These are phyloP conservation scores for Yueomyces sinensis DNA, from an alignment of 805 yeast genomes.

Conservation along the genomic window DNA sequence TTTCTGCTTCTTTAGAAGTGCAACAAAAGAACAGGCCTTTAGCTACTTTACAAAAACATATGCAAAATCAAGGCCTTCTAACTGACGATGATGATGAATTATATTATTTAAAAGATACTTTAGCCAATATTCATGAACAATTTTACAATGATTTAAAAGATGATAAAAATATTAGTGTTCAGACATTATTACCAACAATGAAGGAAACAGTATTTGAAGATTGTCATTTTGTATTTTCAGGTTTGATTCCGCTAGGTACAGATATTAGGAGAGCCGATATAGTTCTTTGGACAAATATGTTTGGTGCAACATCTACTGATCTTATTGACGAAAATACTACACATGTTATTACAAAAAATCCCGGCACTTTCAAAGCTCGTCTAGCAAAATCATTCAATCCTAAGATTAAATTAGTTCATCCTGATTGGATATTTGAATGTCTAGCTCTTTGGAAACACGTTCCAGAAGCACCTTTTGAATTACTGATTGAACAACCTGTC, in stretches of 20 bases:
- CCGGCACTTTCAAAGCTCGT: constrained; percentile 74
- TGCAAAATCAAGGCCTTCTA: constrained; percentile 41
- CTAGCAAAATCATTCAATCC: constrained; percentile 57
- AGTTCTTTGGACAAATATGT: constrained; percentile 82
- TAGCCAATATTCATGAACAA: constrained; percentile 49
- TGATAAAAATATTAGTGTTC: constrained; percentile 43
- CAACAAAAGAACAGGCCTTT: constrained; percentile 76
- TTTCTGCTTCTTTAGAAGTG: constrained; percentile 60
- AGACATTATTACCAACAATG: constrained; percentile 60
- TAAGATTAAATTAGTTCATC: constrained; percentile 63
- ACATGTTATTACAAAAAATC: constrained; percentile 73
- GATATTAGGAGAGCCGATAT: constrained; percentile 67
- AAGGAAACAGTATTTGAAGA: constrained; percentile 56
- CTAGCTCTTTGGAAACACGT: constrained; percentile 65
- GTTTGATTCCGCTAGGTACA: constrained; percentile 78
- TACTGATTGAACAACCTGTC: constrained; percentile 38
- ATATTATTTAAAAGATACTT: constrained; percentile 42
- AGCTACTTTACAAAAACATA: constrained; percentile 65
- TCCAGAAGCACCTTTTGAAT: constrained; percentile 44
- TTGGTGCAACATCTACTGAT: constrained; percentile 75
- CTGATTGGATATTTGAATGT: constrained; percentile 87
- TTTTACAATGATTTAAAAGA: constrained; percentile 43
- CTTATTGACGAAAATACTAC: constrained; percentile 67
- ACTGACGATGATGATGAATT: constrained; percentile 78
- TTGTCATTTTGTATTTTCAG: constrained; percentile 66